Evolutionary conservation across 2,329 filamentous ascomycete species (phyloP), one percentile per base, ranked within the genome.

Genomic region (Alternaria viburni): DNA sequence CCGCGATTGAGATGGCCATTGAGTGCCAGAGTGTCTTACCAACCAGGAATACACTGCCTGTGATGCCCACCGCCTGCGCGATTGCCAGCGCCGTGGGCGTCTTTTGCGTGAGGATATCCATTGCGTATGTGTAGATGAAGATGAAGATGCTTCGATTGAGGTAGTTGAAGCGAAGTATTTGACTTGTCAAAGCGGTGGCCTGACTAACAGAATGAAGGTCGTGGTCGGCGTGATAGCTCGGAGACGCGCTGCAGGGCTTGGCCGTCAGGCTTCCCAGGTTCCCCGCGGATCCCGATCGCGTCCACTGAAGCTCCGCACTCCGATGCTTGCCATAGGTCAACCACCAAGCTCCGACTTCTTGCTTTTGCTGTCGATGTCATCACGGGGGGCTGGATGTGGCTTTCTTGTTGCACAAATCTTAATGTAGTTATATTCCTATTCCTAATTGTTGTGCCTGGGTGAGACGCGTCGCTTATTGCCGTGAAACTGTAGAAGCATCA

Each of bases 61-160:
- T 85, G 65, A 89, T 81, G 59, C 85, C 84, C 6, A 86, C 70
- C 10, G 82, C 81, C 73, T 87, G 85, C 23, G 84, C 81, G 56
- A 83, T 69, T 62, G 85, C 81, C 52, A 87, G 77, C 28, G 73
- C 69, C 17, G 67, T 61, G 1, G 72, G 72, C 6, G 74, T 70
- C 47, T 67, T 65, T 52, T 78, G 71, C 52, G 62, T 71, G 46
- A 72, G 64, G 1, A 73, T 67, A 15, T 72, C 67, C 74, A 76
- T 77, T 56, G 12, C 6, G 49, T n/a, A 1, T 45, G 28, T n/a
- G 11, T 36, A n/a, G 13, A 30, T 26, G 25, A 19, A 30, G 12
- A 17, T 32, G 32, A 21, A 11, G n/a, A 30, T 17, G 15, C 21
- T 49, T 28, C 44, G 12, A 41, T 41, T 41, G 32, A 41, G 8